These are phyloP conservation scores for Chrysanthemum makinoi DNA, from an alignment of 129 eudicot genomes.

Conservation along the genomic window DNA sequence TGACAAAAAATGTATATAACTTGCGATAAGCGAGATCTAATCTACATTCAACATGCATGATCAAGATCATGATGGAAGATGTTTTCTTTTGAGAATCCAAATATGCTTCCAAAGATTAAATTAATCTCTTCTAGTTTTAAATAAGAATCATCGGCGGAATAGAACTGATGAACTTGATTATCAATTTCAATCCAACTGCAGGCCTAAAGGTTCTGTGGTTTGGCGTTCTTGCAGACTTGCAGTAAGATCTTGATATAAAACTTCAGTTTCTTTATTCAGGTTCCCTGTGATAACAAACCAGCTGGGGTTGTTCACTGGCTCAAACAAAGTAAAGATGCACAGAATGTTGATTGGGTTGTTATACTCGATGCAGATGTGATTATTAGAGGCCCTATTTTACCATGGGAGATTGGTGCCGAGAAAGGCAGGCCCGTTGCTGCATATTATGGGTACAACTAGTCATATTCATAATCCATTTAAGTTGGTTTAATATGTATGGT, in stretches of 20 bases:
- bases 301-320: constrained; percentile 96
- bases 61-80: constrained; percentile 5
- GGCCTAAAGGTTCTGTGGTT: constrained; percentile 25
- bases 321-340: constrained; percentile 74
- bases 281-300: constrained; percentile 97
- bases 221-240: not conserved
- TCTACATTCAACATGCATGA: constrained; percentile 5
- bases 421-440: constrained; percentile 97
- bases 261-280: constrained; percentile 38
- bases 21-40: not conserved
- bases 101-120: constrained; percentile 41
- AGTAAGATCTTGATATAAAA: constrained; percentile 8
- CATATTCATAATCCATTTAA: constrained; percentile 10
- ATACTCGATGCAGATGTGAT: constrained; percentile 92
- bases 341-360: constrained; percentile 98
- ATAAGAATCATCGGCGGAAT: constrained; percentile 64
- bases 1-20: not conserved
- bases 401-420: constrained; percentile 95
- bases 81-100: constrained; percentile 30
- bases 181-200: constrained; percentile 91
- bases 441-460: constrained; percentile 65
- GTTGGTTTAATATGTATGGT: not conserved
- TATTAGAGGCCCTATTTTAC: constrained; percentile 87
- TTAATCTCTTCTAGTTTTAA: constrained; percentile 64
- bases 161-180: constrained; percentile 62